These are phyloP conservation scores for Irpex rosettiformis DNA, from an alignment of 1,284 basidiomycete species.

Conservation along the genomic window DNA sequence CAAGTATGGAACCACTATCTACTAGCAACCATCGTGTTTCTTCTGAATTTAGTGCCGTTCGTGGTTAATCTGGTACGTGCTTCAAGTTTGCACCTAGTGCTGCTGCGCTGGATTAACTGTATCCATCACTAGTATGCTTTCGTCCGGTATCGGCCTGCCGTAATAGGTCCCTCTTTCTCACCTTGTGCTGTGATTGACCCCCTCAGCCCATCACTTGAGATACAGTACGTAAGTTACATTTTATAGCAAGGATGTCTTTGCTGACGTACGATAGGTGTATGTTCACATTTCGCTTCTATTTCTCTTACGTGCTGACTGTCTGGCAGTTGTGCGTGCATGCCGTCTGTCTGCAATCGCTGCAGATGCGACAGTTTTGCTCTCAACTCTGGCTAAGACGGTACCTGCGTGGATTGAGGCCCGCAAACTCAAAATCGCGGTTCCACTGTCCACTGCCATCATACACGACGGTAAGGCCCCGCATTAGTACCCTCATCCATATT, in stretches of 20 bases:
- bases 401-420: not conserved
- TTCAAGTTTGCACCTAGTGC: not conserved
- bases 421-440: not conserved
- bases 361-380: not conserved
- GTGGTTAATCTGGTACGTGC: not conserved
- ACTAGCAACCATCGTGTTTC: not conserved
- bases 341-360: not conserved
- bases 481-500: not conserved
- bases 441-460: not conserved
- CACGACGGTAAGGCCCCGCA: not conserved
- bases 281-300: not conserved
- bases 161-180: not conserved
- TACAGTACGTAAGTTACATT: not conserved
- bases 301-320: not conserved
- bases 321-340: not conserved
- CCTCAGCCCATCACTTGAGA: not conserved
- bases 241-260: not conserved
- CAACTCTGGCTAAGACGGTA: not conserved
- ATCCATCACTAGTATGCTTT: conserved; percentile 1
- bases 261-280: not conserved
- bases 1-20: not conserved
- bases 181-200: conserved; percentile 1
- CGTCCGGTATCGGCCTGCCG: not conserved
- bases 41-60: not conserved
- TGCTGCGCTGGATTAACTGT: not conserved